Evolutionary conservation across 345 rosid genomes (phyloP).

Genomic region (Pelargonium nanum): DNA sequence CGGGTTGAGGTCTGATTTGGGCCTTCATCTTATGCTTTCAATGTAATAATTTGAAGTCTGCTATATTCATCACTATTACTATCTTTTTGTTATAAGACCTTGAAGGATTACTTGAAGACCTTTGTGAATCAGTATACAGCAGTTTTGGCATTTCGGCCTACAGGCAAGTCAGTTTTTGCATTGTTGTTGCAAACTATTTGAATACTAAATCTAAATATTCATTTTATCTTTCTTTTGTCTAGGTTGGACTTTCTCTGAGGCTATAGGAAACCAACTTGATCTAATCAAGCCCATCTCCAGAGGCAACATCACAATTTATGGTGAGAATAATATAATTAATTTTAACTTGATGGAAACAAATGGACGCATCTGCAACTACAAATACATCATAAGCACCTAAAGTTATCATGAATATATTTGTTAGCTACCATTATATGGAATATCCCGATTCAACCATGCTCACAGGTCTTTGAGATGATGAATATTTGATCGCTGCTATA

Average conservation of each 20-base stretch:
- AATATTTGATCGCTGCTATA: not conserved
- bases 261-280: constrained; percentile 46
- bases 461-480: not conserved
- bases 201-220: no score
- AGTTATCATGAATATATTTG: not conserved
- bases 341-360: not conserved
- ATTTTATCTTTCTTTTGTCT: constrained; percentile 1
- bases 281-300: constrained; percentile 46
- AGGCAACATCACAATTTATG: constrained; percentile 58
- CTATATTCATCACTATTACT: constrained; percentile 1
- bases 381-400: not conserved
- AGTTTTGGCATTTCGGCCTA: constrained; percentile 68
- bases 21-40: not conserved
- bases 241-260: constrained; percentile 81
- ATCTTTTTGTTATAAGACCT: constrained; percentile 23
- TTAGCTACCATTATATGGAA: not conserved
- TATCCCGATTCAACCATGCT: not conserved
- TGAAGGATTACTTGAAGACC: constrained; percentile 39
- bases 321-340: constrained; percentile 30
- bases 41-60: not conserved
- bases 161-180: constrained; percentile 32
- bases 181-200: no score
- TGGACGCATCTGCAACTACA: not conserved
- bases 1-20: constrained; percentile 38
- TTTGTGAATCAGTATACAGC: constrained; percentile 34